Evolutionary conservation across 306 rosid genomes (phyloP).

Genomic region (Sicyos edulis): DNA sequence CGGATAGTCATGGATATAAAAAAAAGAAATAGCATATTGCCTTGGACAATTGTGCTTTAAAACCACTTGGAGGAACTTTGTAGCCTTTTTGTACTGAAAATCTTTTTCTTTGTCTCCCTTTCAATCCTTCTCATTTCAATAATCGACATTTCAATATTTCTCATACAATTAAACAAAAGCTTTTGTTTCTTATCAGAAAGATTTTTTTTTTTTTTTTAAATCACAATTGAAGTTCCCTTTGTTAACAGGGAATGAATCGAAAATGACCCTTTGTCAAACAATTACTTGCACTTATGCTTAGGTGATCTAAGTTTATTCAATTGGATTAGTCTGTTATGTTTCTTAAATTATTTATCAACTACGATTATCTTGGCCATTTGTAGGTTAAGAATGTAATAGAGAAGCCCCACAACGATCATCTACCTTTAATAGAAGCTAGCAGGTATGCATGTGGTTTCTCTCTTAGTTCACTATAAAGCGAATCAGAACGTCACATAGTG

Average conservation of each 20-base stretch:
- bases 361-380: slow-evolving; percentile 31
- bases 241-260: no score
- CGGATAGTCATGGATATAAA: no score
- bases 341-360: background rate
- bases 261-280: background rate
- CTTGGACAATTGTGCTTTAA: background rate
- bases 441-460: slow-evolving; percentile 44
- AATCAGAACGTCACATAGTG: background rate
- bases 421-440: slow-evolving; percentile 94
- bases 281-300: background rate
- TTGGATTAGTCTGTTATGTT: background rate
- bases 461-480: background rate
- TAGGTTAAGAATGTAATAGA: slow-evolving; percentile 97
- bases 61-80: background rate
- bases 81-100: background rate
- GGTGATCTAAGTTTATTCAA: background rate
- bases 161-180: background rate
- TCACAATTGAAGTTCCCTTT: no score
- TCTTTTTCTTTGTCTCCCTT: background rate
- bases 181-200: background rate
- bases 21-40: no score
- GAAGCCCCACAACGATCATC: slow-evolving; percentile 91
- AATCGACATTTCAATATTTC: background rate
- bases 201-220: no score
- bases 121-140: background rate